Conservation (phyloP, 805 yeast species). For the Debaryomyces maramus region DNA sequence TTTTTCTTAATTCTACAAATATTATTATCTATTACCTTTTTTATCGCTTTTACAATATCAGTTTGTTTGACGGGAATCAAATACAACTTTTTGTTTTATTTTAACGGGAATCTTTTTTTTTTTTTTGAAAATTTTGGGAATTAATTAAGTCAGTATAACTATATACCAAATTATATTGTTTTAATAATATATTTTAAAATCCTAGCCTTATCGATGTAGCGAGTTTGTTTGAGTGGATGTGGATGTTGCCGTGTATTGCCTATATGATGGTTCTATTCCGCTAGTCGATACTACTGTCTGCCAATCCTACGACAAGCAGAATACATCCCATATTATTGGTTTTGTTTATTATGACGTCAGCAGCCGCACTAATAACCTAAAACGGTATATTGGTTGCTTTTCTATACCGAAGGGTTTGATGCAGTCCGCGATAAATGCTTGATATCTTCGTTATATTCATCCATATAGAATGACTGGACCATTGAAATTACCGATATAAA, state of each 20-base stretch:
- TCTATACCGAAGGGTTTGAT: no score
- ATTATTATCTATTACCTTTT: slow-evolving; percentile 14
- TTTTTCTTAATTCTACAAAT: slow-evolving; percentile 9
- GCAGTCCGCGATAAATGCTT: no score
- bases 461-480: slow-evolving; percentile 24
- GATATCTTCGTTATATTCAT: slow-evolving; percentile 27
- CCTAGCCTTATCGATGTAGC: background rate
- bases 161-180: slow-evolving; percentile 1
- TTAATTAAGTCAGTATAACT: slow-evolving; percentile 1
- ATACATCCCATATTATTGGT: no score
- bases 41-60: slow-evolving; percentile 8
- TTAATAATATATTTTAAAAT: background rate
- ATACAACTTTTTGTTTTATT: background rate
- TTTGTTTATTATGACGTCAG: no score
- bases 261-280: no score
- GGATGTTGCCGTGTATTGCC: no score
- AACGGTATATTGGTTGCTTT: no score
- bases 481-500: slow-evolving; percentile 18
- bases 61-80: slow-evolving; percentile 19
- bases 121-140: background rate
- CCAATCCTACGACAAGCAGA: no score
- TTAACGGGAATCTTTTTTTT: slow-evolving; percentile 1
- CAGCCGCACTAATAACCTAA: no score
- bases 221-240: no score
- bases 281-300: no score